Evolutionary conservation across 106 monocot genomes (phyloP).

Genomic region (Alisma plantagoaquatica): DNA sequence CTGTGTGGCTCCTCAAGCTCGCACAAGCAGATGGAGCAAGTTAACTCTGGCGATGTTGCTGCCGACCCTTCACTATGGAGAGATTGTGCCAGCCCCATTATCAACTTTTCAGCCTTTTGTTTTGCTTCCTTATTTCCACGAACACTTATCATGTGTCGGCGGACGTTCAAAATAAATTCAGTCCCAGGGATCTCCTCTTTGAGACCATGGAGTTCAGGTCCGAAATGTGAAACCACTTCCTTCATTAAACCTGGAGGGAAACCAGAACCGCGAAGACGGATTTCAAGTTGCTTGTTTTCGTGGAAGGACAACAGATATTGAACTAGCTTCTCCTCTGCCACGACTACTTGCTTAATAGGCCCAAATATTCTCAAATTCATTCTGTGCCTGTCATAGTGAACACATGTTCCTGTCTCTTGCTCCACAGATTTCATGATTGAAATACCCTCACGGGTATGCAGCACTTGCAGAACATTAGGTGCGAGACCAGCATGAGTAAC

Average conservation of each 20-base stretch:
- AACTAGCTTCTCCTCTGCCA: conserved; percentile 44
- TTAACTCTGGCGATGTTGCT: conserved; percentile 15
- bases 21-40: conserved; percentile 86
- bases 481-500: conserved; percentile 46
- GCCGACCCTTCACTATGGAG: neutral
- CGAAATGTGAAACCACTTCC: conserved; percentile 55
- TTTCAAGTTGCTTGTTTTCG: conserved; percentile 48
- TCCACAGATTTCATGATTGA: conserved; percentile 39
- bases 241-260: conserved; percentile 74
- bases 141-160: conserved; percentile 39
- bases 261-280: conserved; percentile 40
- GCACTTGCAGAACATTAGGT: conserved; percentile 20
- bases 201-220: conserved; percentile 50
- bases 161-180: conserved; percentile 43
- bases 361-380: conserved; percentile 60
- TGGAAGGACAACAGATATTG: conserved; percentile 32
- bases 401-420: conserved; percentile 46
- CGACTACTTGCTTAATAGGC: conserved; percentile 12
- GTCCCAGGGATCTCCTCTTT: conserved; percentile 37
- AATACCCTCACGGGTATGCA: conserved; percentile 54
- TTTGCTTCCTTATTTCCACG: conserved; percentile 56
- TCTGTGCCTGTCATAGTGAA: conserved; percentile 58
- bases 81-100: conserved; percentile 34
- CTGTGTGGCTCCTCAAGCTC: conserved; percentile 74
- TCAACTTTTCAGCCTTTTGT: conserved; percentile 46